Evolutionary conservation across 306 rosid genomes (phyloP).

Genomic region (Cyamopsis tetragonoloba): DNA sequence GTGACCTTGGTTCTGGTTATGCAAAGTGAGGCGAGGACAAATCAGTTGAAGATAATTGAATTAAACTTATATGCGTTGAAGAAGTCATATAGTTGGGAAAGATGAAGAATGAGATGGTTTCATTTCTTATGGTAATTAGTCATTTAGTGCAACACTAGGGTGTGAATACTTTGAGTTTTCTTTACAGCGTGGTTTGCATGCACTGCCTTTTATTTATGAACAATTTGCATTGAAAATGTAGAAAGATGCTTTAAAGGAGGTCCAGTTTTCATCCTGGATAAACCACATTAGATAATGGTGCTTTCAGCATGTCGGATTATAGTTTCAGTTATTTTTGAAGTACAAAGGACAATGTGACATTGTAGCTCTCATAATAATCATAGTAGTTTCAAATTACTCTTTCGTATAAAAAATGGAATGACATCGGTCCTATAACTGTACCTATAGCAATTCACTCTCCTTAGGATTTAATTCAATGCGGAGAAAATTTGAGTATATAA

Average conservation of each 20-base stretch:
- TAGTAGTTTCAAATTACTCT: no score
- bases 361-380: not conserved
- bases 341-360: not conserved
- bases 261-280: not conserved
- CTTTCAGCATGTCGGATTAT: not conserved
- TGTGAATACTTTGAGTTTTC: not conserved
- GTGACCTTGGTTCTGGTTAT: not conserved
- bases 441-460: no score
- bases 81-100: not conserved
- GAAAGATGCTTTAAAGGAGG: constrained; percentile 7
- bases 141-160: not conserved
- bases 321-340: constrained; percentile 2
- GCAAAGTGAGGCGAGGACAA: not conserved
- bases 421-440: no score
- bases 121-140: not conserved
- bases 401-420: no score
- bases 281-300: not conserved
- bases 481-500: no score
- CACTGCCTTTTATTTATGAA: not conserved
- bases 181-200: not conserved
- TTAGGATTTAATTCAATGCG: no score
- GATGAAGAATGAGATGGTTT: not conserved
- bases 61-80: not conserved
- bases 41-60: not conserved
- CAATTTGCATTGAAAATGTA: not conserved